phyloP scores from a whole-genome alignment of 345 rosid genomes.

The Syzygium aromaticum region DNA sequence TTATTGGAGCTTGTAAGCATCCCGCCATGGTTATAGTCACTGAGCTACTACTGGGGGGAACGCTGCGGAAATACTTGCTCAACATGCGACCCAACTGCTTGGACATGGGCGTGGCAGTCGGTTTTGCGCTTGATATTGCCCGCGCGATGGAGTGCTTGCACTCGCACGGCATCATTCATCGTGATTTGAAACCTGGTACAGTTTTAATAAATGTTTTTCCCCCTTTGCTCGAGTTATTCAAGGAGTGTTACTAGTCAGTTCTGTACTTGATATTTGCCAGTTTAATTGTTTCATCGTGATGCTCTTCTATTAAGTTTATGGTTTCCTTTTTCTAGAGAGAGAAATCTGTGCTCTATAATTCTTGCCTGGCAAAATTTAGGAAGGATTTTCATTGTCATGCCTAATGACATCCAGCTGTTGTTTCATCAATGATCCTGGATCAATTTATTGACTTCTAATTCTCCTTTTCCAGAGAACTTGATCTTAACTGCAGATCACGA shows the following conservation, averaged over 20 bases:
- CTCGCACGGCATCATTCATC: conserved; percentile 92
- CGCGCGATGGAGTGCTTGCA: conserved; percentile 99
- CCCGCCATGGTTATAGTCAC: conserved; percentile 97
- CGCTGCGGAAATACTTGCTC: conserved; percentile 76
- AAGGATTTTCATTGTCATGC: neutral
- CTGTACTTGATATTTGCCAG: neutral
- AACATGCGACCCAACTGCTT: conserved; percentile 60
- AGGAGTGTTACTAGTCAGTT: neutral
- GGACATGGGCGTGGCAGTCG: conserved; percentile 62
- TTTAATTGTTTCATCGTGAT: neutral
- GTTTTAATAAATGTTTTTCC: neutral
- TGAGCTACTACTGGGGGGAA: conserved; percentile 79
- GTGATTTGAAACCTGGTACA: conserved; percentile 96
- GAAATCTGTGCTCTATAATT: neutral
- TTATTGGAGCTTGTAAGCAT: conserved; percentile 95
- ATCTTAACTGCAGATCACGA: conserved; percentile 78
- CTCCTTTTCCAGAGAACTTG: conserved; percentile 66
- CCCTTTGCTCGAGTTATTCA: neutral
- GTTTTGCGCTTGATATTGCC: conserved; percentile 90
- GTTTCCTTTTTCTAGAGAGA: neutral
- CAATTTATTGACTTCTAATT: neutral
- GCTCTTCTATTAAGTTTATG: neutral
- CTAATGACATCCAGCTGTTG: neutral
- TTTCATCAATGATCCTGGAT: neutral
- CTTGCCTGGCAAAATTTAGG: neutral